A percentile compares a stretch with the other conserved stretches of the same genome.
These are phyloP conservation scores for Pleurotus cornucopiae DNA, from an alignment of 768 basidiomycete species.

Conservation along the genomic window DNA sequence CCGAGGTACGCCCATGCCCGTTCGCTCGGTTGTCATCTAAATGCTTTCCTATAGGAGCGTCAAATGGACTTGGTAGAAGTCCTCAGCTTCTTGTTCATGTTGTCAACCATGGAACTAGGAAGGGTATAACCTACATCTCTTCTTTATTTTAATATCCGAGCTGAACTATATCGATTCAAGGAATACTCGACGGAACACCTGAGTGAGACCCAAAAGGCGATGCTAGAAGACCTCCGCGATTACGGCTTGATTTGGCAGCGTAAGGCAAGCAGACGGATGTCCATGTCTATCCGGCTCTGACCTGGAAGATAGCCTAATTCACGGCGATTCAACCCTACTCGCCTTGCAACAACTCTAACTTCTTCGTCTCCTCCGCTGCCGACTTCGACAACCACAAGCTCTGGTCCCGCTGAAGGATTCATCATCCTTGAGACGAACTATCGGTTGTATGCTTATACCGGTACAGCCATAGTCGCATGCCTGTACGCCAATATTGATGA, in stretches of 20 bases:
- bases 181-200: conserved; percentile 86
- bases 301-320: conserved; percentile 53
- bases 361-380: conserved; percentile 83
- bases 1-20: conserved; percentile 50
- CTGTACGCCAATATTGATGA: conserved; percentile 10
- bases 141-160: neutral
- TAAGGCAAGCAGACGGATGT: conserved; percentile 40
- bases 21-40: conserved; percentile 14
- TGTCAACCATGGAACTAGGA: conserved; percentile 94
- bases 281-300: conserved; percentile 18
- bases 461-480: conserved; percentile 34
- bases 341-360: conserved; percentile 90
- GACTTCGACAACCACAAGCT: conserved; percentile 52
- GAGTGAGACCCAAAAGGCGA: conserved; percentile 74
- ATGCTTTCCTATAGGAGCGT: conserved; percentile 51
- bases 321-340: conserved; percentile 88
- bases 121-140: conserved; percentile 46
- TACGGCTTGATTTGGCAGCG: conserved; percentile 93
- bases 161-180: conserved; percentile 31
- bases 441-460: conserved; percentile 96
- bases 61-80: conserved; percentile 93
- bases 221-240: conserved; percentile 89
- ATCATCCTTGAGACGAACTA: conserved; percentile 98
- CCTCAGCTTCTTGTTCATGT: conserved; percentile 91
- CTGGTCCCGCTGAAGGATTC: conserved; percentile 72